These are phyloP conservation scores for Stachybotrys elegans DNA, from an alignment of 2,329 filamentous ascomycete species.

Conservation along the genomic window DNA sequence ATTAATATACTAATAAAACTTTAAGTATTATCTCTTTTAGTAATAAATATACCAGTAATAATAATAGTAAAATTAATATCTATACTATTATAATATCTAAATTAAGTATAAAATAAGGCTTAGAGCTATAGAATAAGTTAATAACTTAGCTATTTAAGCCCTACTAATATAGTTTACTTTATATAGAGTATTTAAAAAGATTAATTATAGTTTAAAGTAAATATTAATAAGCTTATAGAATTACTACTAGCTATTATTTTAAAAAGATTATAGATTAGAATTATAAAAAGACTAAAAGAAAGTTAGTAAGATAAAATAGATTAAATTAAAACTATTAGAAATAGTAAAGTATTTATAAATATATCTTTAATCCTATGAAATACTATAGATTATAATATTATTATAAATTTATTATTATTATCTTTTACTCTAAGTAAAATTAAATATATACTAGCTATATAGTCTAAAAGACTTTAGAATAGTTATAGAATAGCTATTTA, in stretches of 20 bases:
- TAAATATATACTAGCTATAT: too few relatives aligned
- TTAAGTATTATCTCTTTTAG: not conserved
- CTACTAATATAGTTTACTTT: too few relatives aligned
- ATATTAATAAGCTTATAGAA: constrained; percentile 1
- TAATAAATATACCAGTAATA: not conserved
- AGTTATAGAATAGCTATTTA: too few relatives aligned
- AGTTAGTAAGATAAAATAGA: not conserved
- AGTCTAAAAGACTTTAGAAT: too few relatives aligned
- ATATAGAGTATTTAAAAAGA: too few relatives aligned
- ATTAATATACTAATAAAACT: not conserved
- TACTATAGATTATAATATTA: constrained; percentile 1
- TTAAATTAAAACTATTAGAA: constrained; percentile 2
- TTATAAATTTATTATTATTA: not conserved
- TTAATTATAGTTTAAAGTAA: not conserved
- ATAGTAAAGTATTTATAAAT: not conserved
- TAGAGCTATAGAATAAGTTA: too few relatives aligned
- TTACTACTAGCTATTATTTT: not conserved
- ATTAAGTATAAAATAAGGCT: too few relatives aligned
- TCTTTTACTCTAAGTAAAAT: not conserved
- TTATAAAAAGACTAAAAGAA: not conserved
- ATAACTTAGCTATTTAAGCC: too few relatives aligned
- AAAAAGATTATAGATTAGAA: not conserved
- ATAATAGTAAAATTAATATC: not conserved
- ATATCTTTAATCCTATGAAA: not conserved
- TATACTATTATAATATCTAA: not conserved